Percentiles rank a stretch among this genome's conserved stretches.
These are phyloP conservation scores for Starmerella scarabaei DNA, from an alignment of 805 yeast genomes.

Conservation along the genomic window DNA sequence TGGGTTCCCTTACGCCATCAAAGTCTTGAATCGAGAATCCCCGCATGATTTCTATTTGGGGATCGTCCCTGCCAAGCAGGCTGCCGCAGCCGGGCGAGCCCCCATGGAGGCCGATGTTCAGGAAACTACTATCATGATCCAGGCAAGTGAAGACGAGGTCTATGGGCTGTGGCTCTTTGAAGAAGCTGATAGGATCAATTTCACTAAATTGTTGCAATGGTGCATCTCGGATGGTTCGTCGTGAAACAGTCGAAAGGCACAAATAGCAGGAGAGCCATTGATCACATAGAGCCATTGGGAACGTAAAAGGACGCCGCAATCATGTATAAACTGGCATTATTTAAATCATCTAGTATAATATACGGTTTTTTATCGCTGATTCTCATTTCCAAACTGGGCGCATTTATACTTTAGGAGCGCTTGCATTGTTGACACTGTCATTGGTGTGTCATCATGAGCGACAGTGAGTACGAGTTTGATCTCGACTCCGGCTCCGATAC, in stretches of 20 bases:
- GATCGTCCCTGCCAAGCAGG: conserved; percentile 20
- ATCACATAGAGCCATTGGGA: too few species aligned
- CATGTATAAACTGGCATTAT: too few species aligned
- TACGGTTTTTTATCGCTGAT: too few species aligned
- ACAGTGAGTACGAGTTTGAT: conserved; percentile 1
- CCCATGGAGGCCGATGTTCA: conserved; percentile 27
- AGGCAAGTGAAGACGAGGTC: conserved; percentile 24
- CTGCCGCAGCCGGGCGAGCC: conserved; percentile 12
- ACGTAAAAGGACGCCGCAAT: too few species aligned
- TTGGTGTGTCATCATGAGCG: conserved; percentile 7
- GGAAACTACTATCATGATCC: conserved; percentile 28
- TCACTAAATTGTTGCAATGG: conserved; percentile 23
- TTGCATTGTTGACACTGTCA: too few species aligned
- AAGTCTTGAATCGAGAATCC: conserved; percentile 28
- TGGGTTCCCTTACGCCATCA: conserved; percentile 27
- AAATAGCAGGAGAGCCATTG: too few species aligned
- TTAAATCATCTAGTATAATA: too few species aligned
- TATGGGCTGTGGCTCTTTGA: conserved; percentile 31
- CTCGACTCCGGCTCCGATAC: not conserved
- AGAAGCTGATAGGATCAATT: conserved; percentile 25
- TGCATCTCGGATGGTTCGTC: conserved; percentile 21
- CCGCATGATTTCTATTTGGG: conserved; percentile 28
- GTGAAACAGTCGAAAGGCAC: too few species aligned
- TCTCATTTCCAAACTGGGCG: too few species aligned
- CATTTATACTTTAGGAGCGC: too few species aligned